Evolutionary conservation across 2,329 filamentous ascomycete species (phyloP).

Genomic region (Triangularia verruculosa): DNA sequence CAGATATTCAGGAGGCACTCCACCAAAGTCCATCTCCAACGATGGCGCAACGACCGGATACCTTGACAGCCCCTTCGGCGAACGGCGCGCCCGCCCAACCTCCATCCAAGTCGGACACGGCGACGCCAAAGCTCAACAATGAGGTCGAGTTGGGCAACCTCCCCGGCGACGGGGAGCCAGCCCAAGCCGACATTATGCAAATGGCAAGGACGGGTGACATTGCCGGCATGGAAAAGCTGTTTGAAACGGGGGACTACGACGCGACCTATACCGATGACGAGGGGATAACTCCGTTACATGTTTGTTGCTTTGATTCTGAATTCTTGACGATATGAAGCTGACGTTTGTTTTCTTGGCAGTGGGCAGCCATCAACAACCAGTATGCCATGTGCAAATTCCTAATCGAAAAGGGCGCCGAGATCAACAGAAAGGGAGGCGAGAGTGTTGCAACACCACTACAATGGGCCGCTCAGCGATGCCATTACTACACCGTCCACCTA

Average conservation of each 20-base stretch:
- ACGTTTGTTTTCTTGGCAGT: conserved; percentile 51
- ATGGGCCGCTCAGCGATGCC: conserved; percentile 94
- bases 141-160: conserved; percentile 55
- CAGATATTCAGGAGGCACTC: background rate
- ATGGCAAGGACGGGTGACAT: conserved; percentile 86
- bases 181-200: conserved; percentile 89
- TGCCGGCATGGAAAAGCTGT: conserved; percentile 80
- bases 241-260: conserved; percentile 76
- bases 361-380: conserved; percentile 98
- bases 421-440: conserved; percentile 94
- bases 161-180: conserved; percentile 39
- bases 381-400: conserved; percentile 97
- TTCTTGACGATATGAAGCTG: background rate
- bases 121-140: conserved; percentile 49
- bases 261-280: conserved; percentile 84
- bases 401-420: conserved; percentile 76
- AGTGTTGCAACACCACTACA: conserved; percentile 90
- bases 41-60: conserved; percentile 45
- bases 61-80: conserved; percentile 36
- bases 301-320: conserved; percentile 54
- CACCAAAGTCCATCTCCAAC: background rate
- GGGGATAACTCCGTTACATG: conserved; percentile 93
- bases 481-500: conserved; percentile 94
- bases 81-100: conserved; percentile 52
- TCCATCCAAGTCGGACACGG: conserved; percentile 45